These are phyloP conservation scores for Penicillium sp. DNA, from an alignment of 2,329 filamentous ascomycete genomes.

Conservation along the genomic window DNA sequence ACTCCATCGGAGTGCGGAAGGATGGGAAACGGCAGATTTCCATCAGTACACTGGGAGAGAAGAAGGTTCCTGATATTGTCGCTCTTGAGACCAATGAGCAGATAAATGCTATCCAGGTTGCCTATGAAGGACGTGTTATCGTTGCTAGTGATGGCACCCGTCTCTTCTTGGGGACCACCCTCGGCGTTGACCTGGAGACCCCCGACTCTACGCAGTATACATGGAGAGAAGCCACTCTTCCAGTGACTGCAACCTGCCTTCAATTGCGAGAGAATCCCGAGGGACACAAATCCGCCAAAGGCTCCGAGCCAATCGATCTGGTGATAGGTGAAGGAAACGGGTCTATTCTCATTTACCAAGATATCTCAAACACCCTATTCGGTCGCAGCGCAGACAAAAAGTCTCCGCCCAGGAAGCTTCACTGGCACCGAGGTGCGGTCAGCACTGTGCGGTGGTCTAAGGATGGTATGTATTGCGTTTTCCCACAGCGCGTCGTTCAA, in stretches of 20 bases:
- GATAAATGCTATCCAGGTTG: slow-evolving; percentile 35
- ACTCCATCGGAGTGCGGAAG: slow-evolving; percentile 40
- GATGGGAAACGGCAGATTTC: slow-evolving; percentile 44
- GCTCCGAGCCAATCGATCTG: slow-evolving; percentile 65
- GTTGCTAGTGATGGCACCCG: slow-evolving; percentile 45
- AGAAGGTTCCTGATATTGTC: slow-evolving; percentile 25
- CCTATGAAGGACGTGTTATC: slow-evolving; percentile 38
- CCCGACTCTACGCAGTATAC: slow-evolving; percentile 49
- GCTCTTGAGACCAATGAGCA: slow-evolving; percentile 35
- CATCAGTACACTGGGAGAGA: slow-evolving; percentile 25
- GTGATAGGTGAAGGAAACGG: slow-evolving; percentile 78
- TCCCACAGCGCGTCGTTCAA: neutral
- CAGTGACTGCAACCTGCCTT: slow-evolving; percentile 69
- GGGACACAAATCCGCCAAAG: slow-evolving; percentile 29
- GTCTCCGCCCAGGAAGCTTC: slow-evolving; percentile 67
- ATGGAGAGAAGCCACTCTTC: slow-evolving; percentile 59
- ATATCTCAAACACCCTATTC: slow-evolving; percentile 58
- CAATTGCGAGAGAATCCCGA: slow-evolving; percentile 59
- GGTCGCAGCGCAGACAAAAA: slow-evolving; percentile 30
- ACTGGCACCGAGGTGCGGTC: slow-evolving; percentile 90
- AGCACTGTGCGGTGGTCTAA: slow-evolving; percentile 86
- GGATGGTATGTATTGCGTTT: slow-evolving; percentile 67
- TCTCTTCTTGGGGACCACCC: slow-evolving; percentile 64
- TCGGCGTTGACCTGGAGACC: slow-evolving; percentile 36
- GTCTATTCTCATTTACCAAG: slow-evolving; percentile 78